A percentile compares a stretch with the other conserved stretches of the same genome.
These are phyloP conservation scores for Seiridium unicorne DNA, from an alignment of 2,329 filamentous ascomycete genomes.

Conservation along the genomic window DNA sequence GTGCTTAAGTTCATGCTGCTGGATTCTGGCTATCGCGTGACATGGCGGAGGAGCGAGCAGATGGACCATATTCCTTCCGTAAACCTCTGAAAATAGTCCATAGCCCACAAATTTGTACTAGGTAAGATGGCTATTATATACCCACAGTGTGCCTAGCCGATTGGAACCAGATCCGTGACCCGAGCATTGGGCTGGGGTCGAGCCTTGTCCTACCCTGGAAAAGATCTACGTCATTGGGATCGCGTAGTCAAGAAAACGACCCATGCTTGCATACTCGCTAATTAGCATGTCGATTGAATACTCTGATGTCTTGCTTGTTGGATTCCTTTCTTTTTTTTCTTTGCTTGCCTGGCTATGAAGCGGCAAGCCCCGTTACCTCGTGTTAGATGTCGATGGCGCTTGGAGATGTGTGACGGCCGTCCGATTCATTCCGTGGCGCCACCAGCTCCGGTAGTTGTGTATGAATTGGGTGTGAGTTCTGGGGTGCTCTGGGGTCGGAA, in stretches of 20 bases:
- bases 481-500: too few relatives aligned
- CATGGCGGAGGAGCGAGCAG: neutral
- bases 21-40: too few relatives aligned
- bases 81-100: neutral
- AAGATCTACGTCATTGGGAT: slow-evolving; percentile 1
- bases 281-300: neutral
- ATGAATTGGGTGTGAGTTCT: too few relatives aligned
- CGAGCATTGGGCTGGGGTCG: neutral
- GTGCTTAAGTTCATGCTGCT: too few relatives aligned
- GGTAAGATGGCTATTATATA: too few relatives aligned
- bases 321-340: too few relatives aligned
- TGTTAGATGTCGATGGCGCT: too few relatives aligned
- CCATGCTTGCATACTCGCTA: slow-evolving; percentile 1
- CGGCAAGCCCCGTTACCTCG: too few relatives aligned
- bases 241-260: neutral
- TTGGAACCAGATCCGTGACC: neutral
- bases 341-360: too few relatives aligned
- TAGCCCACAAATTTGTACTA: neutral
- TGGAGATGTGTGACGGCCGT: too few relatives aligned
- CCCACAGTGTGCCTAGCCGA: neutral
- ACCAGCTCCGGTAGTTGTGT: too few relatives aligned
- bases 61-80: neutral
- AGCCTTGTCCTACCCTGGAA: neutral
- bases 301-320: neutral
- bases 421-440: too few relatives aligned